These are phyloP conservation scores for Umbelopsis ramanniana DNA, from an alignment of 192 early-diverging fungal genomes.

Conservation along the genomic window DNA sequence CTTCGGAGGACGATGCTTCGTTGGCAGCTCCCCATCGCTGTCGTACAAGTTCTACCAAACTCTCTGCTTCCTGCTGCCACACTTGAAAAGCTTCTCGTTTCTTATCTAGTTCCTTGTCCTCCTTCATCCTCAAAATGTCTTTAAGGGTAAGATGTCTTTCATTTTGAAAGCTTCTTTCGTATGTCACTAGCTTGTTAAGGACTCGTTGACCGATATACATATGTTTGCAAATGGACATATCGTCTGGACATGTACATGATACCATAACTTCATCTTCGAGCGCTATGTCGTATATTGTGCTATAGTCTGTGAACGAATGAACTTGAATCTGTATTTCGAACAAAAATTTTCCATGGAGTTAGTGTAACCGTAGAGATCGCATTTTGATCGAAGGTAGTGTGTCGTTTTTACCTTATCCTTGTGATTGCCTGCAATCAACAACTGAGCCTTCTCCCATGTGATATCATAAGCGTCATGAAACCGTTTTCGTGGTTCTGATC, in stretches of 20 bases:
- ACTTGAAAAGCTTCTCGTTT: conserved; percentile 6
- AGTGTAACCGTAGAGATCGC: background rate
- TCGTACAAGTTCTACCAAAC: background rate
- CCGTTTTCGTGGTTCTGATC: conserved; percentile 1
- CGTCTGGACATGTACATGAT: conserved; percentile 14
- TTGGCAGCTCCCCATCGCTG: background rate
- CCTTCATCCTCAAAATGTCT: conserved; percentile 16
- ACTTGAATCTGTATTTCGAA: background rate
- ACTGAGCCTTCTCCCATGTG: background rate
- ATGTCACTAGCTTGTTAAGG: conserved; percentile 7
- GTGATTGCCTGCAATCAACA: conserved; percentile 25
- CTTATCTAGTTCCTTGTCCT: conserved; percentile 12
- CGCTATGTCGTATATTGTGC: conserved; percentile 16
- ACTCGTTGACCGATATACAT: conserved; percentile 18
- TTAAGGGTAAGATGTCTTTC: conserved; percentile 20
- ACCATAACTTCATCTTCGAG: conserved; percentile 13
- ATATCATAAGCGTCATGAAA: background rate
- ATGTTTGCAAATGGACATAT: conserved; percentile 21
- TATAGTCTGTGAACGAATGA: conserved; percentile 11
- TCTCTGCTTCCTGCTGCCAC: conserved; percentile 16
- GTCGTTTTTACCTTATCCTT: background rate
- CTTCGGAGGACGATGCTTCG: background rate
- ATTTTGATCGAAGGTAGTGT: background rate
- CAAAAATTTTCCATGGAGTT: background rate
- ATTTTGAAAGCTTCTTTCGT: conserved; percentile 18